Conservation (phyloP, 2,329 filamentous ascomycete species). For the Colletotrichum sidae region DNA sequence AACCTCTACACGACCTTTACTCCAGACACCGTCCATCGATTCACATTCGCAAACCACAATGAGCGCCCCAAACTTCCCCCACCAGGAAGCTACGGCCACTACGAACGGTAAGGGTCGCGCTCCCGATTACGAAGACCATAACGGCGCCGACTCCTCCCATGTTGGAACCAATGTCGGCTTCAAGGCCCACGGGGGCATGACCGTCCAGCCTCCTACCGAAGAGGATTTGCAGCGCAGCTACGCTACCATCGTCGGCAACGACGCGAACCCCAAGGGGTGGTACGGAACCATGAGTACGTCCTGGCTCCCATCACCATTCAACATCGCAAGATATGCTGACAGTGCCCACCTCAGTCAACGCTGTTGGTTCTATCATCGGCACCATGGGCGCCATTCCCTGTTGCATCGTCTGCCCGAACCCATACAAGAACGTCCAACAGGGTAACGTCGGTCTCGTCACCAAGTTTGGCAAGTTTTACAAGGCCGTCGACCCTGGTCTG, state of each 20-base stretch:
- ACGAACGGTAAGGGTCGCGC: slow-evolving; percentile 32
- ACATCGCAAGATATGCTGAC: slow-evolving; percentile 16
- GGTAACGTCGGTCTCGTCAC: slow-evolving; percentile 96
- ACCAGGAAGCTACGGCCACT: slow-evolving; percentile 30
- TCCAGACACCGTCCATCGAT: slow-evolving; percentile 18
- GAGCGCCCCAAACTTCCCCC: slow-evolving; percentile 30
- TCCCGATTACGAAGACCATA: slow-evolving; percentile 29
- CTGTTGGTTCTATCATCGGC: slow-evolving; percentile 79
- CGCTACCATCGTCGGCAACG: slow-evolving; percentile 72
- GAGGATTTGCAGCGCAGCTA: slow-evolving; percentile 90
- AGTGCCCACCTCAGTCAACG: slow-evolving; percentile 66
- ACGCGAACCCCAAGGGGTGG: slow-evolving; percentile 83
- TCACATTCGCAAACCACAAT: slow-evolving; percentile 32
- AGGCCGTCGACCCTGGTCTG: slow-evolving; percentile 94
- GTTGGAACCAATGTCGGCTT: slow-evolving; percentile 54
- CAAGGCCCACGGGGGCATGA: slow-evolving; percentile 67
- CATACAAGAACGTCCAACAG: slow-evolving; percentile 91
- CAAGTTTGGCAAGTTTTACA: slow-evolving; percentile 94
- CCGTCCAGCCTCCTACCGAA: slow-evolving; percentile 81
- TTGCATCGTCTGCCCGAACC: slow-evolving; percentile 93
- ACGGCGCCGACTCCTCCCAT: slow-evolving; percentile 20
- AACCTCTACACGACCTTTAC: slow-evolving; percentile 26
- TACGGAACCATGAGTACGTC: slow-evolving; percentile 86
- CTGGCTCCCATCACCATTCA: background rate
- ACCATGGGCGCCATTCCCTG: slow-evolving; percentile 88